Base-by-base conservation (phyloP, 805 yeast species). In the Gaillardinia entomophila region DNA sequence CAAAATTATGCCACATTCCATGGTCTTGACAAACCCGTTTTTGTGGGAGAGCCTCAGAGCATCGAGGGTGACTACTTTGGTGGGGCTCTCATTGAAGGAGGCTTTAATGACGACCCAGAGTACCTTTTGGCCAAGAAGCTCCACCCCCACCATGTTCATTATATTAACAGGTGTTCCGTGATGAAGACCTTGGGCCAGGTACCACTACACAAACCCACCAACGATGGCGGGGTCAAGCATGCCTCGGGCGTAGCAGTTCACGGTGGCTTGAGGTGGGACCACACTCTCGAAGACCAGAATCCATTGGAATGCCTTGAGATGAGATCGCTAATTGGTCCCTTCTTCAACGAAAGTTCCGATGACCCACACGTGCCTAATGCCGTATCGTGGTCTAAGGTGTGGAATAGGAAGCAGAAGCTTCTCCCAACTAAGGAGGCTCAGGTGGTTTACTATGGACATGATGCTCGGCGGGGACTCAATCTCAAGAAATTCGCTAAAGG, bases 381-480 rank as follows among this genome's bases (percentile, higher is more conserved):
- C 4, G 69, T 75, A 12, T 50, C 65, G 12, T 80, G 88, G 87
- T 69, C 73, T 30, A 71, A 71, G 41, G 44, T 74, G 12, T 80
- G 77, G 74, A 72, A 74, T 41, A 42, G 50, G 27, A 62, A 63
- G 37, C 76, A 70, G 42, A 53, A 55, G 32, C 42, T 51, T 39
- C n/a, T 44, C 45, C 23, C 53, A 57, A 26, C 56, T 49, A 34
- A 43, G 43, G 51, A 55, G 45, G 29, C 62, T 32, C 26, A 32
- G 12, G 62, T 70, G 15, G 87, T 85, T 3, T 77, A 75, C 46
- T 89, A 89, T 51, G 97, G 97, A 1, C 97, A 89, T 51, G 94
- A 86, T 51, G 94, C 97, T 3, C 66, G 76, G 34, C 63, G 79
- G 34, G 96, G 96, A 1, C 69, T 88, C 31, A 76, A 73, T 34